phyloP scores from a whole-genome alignment of 202 grass and related monocot species.

The Setaria viridis region DNA sequence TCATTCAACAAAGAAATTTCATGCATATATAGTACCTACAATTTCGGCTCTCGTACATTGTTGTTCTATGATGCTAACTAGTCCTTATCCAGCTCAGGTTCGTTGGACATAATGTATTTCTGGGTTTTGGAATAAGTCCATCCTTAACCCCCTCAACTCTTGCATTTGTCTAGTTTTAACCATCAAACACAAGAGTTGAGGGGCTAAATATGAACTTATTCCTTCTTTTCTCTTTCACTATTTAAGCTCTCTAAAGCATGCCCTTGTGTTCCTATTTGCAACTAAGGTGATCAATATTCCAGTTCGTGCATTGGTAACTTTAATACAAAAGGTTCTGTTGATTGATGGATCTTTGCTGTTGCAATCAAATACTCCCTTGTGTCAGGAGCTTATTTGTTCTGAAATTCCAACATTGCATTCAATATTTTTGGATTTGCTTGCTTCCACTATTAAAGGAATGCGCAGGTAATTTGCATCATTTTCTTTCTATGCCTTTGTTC shows the following conservation, averaged over 20 bases:
- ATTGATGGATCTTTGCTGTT: constrained; percentile 54
- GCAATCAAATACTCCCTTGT: constrained; percentile 49
- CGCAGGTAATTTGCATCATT: constrained; percentile 48
- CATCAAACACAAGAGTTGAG: too few species aligned
- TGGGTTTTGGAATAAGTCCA: too few species aligned
- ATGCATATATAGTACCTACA: constrained; percentile 30
- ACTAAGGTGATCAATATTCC: constrained; percentile 56
- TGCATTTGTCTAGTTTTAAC: too few species aligned
- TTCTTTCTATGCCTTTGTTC: background rate
- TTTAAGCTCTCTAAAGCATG: background rate
- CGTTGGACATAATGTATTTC: background rate
- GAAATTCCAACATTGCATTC: constrained; percentile 64
- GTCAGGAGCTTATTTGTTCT: constrained; percentile 61
- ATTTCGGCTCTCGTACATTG: constrained; percentile 63
- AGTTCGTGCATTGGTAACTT: constrained; percentile 43
- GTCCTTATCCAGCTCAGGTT: constrained; percentile 67
- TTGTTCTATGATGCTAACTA: constrained; percentile 63
- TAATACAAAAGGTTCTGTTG: constrained; percentile 53
- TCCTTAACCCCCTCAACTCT: too few species aligned
- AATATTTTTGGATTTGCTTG: constrained; percentile 61
- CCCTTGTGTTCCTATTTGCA: constrained; percentile 20
- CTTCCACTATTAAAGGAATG: constrained; percentile 63
- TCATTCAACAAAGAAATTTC: constrained; percentile 46
- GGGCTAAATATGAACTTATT: too few species aligned
- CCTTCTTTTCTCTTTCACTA: constrained; percentile 6